Evolutionary conservation across 2,329 filamentous ascomycete genomes (phyloP).

Genomic region (Aureobasidium sp.): DNA sequence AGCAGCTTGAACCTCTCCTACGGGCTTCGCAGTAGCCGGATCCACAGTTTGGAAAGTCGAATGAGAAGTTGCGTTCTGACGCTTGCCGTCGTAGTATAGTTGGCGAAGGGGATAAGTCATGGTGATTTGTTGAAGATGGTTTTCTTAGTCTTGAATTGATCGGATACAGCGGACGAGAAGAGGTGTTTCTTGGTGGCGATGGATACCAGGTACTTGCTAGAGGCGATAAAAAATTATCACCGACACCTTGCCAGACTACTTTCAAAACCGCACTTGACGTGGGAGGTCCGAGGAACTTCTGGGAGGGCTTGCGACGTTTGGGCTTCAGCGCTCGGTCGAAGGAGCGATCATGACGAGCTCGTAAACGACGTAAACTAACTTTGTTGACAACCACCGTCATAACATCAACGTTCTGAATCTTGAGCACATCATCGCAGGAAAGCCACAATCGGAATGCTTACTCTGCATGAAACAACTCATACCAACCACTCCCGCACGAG

Average conservation of each 20-base stretch:
- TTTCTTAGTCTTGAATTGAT: background rate
- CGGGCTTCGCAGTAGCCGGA: conserved; percentile 58
- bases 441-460: background rate
- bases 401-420: background rate
- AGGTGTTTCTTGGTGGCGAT: background rate
- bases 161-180: background rate
- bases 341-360: background rate
- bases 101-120: conserved; percentile 12
- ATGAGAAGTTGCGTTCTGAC: conserved; percentile 51
- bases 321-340: background rate
- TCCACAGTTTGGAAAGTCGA: conserved; percentile 64
- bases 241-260: background rate
- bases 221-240: background rate
- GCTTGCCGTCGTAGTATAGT: conserved; percentile 67
- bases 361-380: background rate
- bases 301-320: background rate
- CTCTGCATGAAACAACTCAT: background rate
- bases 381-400: background rate
- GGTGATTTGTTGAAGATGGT: background rate
- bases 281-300: background rate
- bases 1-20: conserved; percentile 65
- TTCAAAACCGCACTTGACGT: background rate
- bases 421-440: background rate
- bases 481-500: background rate
- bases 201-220: background rate